Conservation (phyloP, 1,139 yeast genomes). For the Chernovozyma sophiae-reginae region DNA sequence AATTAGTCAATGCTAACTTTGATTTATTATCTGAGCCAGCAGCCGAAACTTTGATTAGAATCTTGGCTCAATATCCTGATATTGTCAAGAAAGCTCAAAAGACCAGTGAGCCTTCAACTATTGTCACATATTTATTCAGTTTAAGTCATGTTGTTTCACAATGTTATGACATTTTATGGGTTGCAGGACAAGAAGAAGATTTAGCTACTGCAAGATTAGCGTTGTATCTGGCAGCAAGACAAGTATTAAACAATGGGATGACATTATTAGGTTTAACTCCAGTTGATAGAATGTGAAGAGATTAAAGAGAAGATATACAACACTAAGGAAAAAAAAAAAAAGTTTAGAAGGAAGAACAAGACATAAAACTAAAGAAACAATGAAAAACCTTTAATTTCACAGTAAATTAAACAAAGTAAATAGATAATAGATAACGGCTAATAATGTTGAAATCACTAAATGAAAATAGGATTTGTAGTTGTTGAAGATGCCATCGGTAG, state of each 20-base stretch:
- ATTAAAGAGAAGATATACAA: no score
- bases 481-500: no score
- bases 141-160: slow-evolving; percentile 92
- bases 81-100: slow-evolving; percentile 77
- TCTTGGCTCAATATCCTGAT: slow-evolving; percentile 90
- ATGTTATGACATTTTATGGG: slow-evolving; percentile 95
- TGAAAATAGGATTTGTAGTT: no score
- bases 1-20: slow-evolving; percentile 58
- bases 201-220: slow-evolving; percentile 92
- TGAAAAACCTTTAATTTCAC: no score
- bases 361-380: no score
- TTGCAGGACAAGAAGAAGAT: slow-evolving; percentile 89
- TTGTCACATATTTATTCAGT: slow-evolving; percentile 90
- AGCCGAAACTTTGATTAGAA: slow-evolving; percentile 70
- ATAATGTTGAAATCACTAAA: no score
- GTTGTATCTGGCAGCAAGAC: slow-evolving; percentile 85
- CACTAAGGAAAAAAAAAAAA: background rate
- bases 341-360: background rate
- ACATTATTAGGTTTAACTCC: slow-evolving; percentile 88
- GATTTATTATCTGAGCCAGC: slow-evolving; percentile 72
- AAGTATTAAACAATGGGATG: slow-evolving; percentile 90
- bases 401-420: no score
- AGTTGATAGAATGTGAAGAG: slow-evolving; percentile 89
- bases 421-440: no score
- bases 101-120: slow-evolving; percentile 88